These are phyloP conservation scores for Phylloporus rhodoxanthus DNA, from an alignment of 768 basidiomycete species.

Conservation along the genomic window DNA sequence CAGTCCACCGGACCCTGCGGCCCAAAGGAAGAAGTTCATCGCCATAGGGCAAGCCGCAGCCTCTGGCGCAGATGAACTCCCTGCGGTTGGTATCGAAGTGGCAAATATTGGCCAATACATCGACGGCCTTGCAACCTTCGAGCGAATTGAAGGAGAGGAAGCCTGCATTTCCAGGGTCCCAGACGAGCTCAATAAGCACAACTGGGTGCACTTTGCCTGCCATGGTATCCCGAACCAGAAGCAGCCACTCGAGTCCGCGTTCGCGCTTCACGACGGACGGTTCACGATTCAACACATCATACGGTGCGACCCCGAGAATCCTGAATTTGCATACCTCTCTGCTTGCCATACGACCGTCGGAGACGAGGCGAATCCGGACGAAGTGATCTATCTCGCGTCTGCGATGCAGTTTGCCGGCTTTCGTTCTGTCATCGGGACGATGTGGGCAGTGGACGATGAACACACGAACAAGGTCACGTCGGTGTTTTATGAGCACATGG, in stretches of 20 bases:
- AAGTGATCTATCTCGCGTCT: neutral
- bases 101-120: neutral
- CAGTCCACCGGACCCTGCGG: no score
- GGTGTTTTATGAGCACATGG: no score
- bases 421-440: neutral
- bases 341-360: neutral
- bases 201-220: no score
- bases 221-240: no score
- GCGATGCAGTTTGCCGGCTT: neutral
- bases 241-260: no score
- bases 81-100: neutral
- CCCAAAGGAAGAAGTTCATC: neutral
- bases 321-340: neutral
- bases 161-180: neutral
- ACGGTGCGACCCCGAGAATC: neutral
- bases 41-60: neutral
- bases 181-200: neutral
- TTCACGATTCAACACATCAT: neutral
- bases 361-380: neutral
- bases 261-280: no score
- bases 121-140: neutral
- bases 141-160: neutral
- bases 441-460: no score
- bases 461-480: no score
- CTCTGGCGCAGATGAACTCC: neutral